phyloP scores from a whole-genome alignment of 225 moss, liverwort and hornwort genomes.

The Anthoceros angustus region DNA sequence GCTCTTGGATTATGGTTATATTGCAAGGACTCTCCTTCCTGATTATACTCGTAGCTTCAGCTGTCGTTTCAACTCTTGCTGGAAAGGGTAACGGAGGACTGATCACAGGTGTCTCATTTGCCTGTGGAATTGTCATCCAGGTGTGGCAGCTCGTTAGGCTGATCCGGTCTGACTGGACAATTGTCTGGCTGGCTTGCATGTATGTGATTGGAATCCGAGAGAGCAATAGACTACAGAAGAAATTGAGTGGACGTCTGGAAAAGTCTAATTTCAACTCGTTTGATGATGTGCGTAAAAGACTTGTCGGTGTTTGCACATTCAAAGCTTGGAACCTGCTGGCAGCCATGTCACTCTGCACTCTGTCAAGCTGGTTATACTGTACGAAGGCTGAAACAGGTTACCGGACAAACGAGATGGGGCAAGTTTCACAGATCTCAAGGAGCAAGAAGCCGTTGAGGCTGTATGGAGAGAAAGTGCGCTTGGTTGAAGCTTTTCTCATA shows the following conservation, averaged over 20 bases:
- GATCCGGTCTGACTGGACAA: background rate
- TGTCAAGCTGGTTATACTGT: background rate
- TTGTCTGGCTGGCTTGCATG: background rate
- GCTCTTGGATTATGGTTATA: background rate
- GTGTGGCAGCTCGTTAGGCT: background rate
- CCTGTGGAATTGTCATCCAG: background rate
- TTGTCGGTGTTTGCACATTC: background rate
- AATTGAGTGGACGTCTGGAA: background rate
- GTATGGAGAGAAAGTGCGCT: too few relatives aligned
- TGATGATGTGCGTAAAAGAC: too few relatives aligned
- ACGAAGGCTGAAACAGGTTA: too few relatives aligned
- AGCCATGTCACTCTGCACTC: background rate
- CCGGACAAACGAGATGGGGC: too few relatives aligned
- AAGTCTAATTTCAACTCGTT: background rate
- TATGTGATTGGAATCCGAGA: background rate
- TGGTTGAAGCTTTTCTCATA: background rate
- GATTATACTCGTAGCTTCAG: background rate
- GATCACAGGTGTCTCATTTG: background rate
- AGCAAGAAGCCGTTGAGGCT: too few relatives aligned
- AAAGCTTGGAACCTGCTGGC: background rate
- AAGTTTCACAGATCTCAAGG: too few relatives aligned
- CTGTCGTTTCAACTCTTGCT: background rate
- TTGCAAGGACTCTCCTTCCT: background rate
- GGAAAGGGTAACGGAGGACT: background rate
- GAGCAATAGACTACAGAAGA: background rate